These are phyloP conservation scores for Sporothrix mexicana DNA, from an alignment of 2,329 filamentous ascomycete species.

Conservation along the genomic window DNA sequence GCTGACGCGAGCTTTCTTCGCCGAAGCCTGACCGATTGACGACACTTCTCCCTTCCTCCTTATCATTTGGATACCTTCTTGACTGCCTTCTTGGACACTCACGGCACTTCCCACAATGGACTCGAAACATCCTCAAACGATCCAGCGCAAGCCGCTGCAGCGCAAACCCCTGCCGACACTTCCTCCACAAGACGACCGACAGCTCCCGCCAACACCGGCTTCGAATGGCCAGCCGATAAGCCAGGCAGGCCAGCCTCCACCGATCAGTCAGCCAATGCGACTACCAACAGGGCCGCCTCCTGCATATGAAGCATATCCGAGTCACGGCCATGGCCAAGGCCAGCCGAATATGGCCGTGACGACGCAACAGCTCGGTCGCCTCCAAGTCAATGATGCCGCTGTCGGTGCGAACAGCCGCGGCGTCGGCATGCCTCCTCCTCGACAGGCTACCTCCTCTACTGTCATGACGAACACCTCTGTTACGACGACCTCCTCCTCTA, in stretches of 20 bases:
- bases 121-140: neutral
- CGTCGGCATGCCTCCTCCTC: neutral
- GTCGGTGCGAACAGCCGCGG: neutral
- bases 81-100: constrained; percentile 3
- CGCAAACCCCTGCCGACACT: constrained; percentile 19
- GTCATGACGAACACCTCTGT: neutral
- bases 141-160: constrained; percentile 27
- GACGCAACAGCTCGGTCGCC: neutral
- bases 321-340: neutral
- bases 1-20: constrained; percentile 14
- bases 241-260: neutral
- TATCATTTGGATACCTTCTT: neutral
- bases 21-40: neutral
- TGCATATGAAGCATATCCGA: neutral
- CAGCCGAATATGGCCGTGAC: neutral
- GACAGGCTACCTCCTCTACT: neutral
- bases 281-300: neutral
- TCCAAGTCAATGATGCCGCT: neutral
- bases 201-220: constrained; percentile 7
- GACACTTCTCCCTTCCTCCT: neutral
- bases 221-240: neutral
- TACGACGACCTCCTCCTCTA: neutral
- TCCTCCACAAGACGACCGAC: neutral
- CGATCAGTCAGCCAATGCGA: neutral
- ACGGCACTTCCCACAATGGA: neutral